Conservation (phyloP, 1,284 basidiomycete genomes). For the Papiliotrema terrestris region DNA sequence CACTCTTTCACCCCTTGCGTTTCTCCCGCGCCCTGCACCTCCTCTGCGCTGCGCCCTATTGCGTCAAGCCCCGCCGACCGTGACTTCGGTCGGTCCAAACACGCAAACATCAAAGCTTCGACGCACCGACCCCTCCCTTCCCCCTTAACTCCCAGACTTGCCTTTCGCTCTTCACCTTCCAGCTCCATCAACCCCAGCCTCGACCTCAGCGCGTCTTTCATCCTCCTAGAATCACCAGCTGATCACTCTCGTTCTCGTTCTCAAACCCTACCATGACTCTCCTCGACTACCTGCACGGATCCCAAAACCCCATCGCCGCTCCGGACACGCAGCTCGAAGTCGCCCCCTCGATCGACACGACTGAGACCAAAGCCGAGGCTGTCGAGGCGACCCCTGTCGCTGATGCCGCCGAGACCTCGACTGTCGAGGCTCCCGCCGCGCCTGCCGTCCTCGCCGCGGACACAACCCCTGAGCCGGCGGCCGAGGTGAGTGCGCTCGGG, state of each 20-base stretch:
- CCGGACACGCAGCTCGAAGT: constrained; percentile 6
- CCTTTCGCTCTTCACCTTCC: too few species aligned
- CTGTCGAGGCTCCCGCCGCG: constrained; percentile 10
- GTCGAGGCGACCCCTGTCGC: constrained; percentile 2
- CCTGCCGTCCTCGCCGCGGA: constrained; percentile 3
- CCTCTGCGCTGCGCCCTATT: not conserved
- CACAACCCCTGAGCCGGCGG: constrained; percentile 15
- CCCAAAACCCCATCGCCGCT: constrained; percentile 8
- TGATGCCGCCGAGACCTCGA: constrained; percentile 3
- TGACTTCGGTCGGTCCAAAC: not conserved
- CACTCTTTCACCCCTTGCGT: too few species aligned
- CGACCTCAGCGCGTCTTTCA: too few species aligned
- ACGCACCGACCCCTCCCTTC: too few species aligned
- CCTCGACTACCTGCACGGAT: constrained; percentile 64
- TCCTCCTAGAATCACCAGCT: not conserved
- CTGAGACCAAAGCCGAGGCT: not conserved
- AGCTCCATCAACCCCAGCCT: not conserved
- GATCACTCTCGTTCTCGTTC: not conserved
- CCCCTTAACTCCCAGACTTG: too few species aligned
- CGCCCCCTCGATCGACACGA: not conserved
- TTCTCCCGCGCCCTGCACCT: too few species aligned
- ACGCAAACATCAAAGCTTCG: too few species aligned
- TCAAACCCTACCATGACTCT: constrained; percentile 50
- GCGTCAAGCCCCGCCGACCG: not conserved
- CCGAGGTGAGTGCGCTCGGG: constrained; percentile 5